phyloP scores from a whole-genome alignment of 2,329 filamentous ascomycete species.

The Gaeumannomyces sp. region DNA sequence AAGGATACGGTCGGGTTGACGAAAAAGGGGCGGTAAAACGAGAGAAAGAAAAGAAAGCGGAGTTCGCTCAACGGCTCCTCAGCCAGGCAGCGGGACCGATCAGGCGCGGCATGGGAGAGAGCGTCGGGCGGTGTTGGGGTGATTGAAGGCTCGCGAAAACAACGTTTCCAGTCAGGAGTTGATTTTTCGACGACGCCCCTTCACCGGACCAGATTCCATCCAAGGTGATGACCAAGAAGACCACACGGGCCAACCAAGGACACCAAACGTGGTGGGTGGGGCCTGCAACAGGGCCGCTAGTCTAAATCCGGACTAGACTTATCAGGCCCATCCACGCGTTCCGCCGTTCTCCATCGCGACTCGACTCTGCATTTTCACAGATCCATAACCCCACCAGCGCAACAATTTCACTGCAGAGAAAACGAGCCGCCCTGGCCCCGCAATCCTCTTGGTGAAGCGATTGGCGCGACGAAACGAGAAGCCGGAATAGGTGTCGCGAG shows the following conservation, averaged over 20 bases:
- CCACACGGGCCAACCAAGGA: neutral
- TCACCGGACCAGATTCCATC: neutral
- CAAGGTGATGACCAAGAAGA: slow-evolving; percentile 4
- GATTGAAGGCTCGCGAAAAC: neutral
- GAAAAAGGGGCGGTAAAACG: slow-evolving; percentile 27
- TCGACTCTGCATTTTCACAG: neutral
- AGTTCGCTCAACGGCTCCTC: neutral
- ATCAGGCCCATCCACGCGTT: slow-evolving; percentile 3
- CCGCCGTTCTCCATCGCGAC: neutral
- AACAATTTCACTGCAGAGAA: neutral
- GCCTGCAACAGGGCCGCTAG: neutral
- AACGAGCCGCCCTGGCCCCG: neutral
- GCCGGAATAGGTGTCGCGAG: neutral
- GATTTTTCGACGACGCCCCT: slow-evolving; percentile 4
- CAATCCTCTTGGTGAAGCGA: neutral
- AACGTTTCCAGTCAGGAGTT: slow-evolving; percentile 1
- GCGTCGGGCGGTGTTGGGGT: neutral
- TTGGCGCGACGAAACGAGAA: neutral
- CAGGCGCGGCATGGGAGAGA: neutral
- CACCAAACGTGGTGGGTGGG: neutral
- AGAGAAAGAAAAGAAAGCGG: slow-evolving; percentile 14
- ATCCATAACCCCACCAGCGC: neutral
- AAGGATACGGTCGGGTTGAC: slow-evolving; percentile 13
- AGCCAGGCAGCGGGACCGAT: slow-evolving; percentile 1
- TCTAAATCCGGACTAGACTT: neutral